Base-by-base conservation (phyloP, 2,329 filamentous ascomycete genomes). In the Harringtonia lauricola region DNA sequence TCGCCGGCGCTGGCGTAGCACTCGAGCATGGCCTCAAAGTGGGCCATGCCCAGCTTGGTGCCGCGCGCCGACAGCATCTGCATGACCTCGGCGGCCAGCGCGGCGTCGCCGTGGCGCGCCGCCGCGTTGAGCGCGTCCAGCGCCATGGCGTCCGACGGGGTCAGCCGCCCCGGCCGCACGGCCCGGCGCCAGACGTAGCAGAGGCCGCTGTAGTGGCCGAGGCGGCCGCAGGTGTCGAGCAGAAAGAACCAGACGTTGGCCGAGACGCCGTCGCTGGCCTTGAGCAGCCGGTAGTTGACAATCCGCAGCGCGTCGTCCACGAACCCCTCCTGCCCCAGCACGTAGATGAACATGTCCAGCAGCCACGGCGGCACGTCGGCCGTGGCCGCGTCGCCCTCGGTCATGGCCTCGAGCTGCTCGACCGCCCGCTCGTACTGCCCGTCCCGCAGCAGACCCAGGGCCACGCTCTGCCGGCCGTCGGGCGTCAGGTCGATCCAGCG, bases 401-500 rank as follows among this genome's bases (percentile, higher is more conserved):
- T 65, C 71, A 95, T 76, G 19, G 73, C 64, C 31, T 86, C 80
- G 35, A 95, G 61, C 51, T 76, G 76, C 41, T 75, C 70, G 46
- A 94, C 66, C 2, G 87, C 89, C 49, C 89, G 66, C 63, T 96
- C 92, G 49, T 86, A 81, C 54, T 94, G 83, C 1, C 79, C 76
- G 53, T 95, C 89, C 18, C 88, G 75, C 30, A 96, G 68, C 47
- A 94, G 64, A 0, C 86, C 87, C 10, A 86, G 64, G 2, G 83
- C 73, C 18, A 94, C 68, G 55, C 75, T 77, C 53, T 84, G 76
- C 57, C 74, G 75, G 9, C 79, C 82, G 8, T 72, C 67, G 12
- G 70, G 72, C 35, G 70, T 76, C 9, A 85, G 64, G 9, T 67
- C 64, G 42, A 83, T 72, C 84, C 87, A 94, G 49, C 77, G 71